These are phyloP conservation scores for Penicillium antarcticum DNA, from an alignment of 495 filamentous ascomycete genomes.

Conservation along the genomic window DNA sequence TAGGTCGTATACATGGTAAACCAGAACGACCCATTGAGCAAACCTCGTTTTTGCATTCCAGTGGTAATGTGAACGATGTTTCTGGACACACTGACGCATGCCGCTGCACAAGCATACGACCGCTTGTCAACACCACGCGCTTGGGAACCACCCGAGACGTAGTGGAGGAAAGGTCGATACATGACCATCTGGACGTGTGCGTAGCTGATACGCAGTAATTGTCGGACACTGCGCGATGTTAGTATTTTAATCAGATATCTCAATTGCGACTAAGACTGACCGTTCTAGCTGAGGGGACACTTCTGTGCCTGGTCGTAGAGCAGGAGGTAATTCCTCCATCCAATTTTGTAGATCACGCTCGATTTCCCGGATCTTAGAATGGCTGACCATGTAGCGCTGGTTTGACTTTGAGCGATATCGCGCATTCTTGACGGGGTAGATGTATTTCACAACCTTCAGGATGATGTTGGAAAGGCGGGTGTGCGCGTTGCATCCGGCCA, in stretches of 20 bases:
- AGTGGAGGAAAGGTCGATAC: conserved; percentile 93
- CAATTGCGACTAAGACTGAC: conserved; percentile 45
- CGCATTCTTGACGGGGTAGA: conserved; percentile 83
- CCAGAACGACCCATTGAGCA: conserved; percentile 92
- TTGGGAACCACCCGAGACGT: conserved; percentile 70
- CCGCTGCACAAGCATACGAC: conserved; percentile 88
- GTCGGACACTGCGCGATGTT: conserved; percentile 61
- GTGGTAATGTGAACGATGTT: conserved; percentile 92
- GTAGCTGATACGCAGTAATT: conserved; percentile 81
- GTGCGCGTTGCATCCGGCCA: conserved; percentile 83
- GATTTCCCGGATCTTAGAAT: conserved; percentile 85
- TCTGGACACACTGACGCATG: conserved; percentile 84
- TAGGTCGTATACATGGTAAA: conserved; percentile 96
- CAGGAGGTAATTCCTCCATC: conserved; percentile 74
- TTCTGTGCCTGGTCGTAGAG: conserved; percentile 71
- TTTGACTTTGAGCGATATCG: conserved; percentile 43
- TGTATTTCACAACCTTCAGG: conserved; percentile 78
- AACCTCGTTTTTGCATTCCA: conserved; percentile 79
- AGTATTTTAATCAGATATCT: neutral
- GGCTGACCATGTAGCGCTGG: conserved; percentile 81
- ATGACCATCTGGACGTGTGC: conserved; percentile 93
- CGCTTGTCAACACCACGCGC: conserved; percentile 74
- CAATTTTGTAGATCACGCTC: conserved; percentile 81
- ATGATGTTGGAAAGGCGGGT: conserved; percentile 73
- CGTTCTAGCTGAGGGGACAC: conserved; percentile 69